A percentile compares a stretch with the other conserved stretches of the same genome.
These are phyloP conservation scores for Ceratobasidium sp. DNA, from an alignment of 1,284 basidiomycete genomes.

Conservation along the genomic window DNA sequence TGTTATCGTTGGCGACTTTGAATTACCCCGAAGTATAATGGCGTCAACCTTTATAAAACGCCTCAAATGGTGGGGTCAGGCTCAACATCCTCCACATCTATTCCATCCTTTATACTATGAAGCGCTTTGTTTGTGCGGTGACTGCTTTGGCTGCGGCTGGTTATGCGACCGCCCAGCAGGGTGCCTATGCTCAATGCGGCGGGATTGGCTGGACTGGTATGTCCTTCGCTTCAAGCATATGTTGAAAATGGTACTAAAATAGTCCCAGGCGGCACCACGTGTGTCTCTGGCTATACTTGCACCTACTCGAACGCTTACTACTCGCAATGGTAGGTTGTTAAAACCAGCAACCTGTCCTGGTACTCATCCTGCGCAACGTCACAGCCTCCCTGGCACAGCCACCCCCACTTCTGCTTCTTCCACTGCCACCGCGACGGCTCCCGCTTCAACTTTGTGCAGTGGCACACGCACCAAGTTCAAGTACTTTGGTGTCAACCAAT, in stretches of 20 bases:
- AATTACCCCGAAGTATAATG: too few relatives aligned
- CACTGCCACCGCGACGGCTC: constrained; percentile 45
- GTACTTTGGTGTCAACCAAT: constrained; percentile 73
- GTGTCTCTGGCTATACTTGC: constrained; percentile 48
- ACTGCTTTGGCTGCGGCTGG: constrained; percentile 41
- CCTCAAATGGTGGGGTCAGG: too few relatives aligned
- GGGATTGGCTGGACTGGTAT: constrained; percentile 38
- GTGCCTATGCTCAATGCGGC: constrained; percentile 44
- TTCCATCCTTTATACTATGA: constrained; percentile 3
- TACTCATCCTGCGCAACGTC: too few relatives aligned
- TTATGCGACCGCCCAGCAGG: constrained; percentile 42
- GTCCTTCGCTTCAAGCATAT: background rate
- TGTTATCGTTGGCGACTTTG: too few relatives aligned
- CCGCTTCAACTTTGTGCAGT: constrained; percentile 45
- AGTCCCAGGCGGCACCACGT: constrained; percentile 44
- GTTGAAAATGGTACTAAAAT: background rate
- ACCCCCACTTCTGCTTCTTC: constrained; percentile 18
- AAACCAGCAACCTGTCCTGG: too few relatives aligned
- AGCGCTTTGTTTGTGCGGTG: background rate
- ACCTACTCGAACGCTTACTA: too few relatives aligned
- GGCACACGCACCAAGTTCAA: constrained; percentile 67
- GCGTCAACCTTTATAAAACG: too few relatives aligned
- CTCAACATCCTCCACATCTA: too few relatives aligned
- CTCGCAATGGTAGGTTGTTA: too few relatives aligned
- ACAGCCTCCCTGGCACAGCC: too few relatives aligned